A percentile compares a stretch with the other conserved stretches of the same genome.
phyloP scores from a whole-genome alignment of 2,329 filamentous ascomycete genomes.

The Trichoderma sp. region DNA sequence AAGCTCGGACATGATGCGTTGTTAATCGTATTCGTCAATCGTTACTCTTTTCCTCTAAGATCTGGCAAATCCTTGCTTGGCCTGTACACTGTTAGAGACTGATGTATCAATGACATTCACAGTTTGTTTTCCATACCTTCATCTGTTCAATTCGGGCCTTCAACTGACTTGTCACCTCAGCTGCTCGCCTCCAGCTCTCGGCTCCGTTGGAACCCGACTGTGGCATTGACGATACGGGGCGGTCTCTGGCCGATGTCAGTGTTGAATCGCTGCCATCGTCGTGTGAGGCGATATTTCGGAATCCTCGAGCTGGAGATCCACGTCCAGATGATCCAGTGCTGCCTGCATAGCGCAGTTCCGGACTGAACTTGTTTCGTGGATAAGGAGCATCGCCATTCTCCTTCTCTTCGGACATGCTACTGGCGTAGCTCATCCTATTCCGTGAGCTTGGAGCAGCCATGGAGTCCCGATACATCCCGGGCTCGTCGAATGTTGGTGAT shows the following conservation, averaged over 20 bases:
- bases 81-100: constrained; percentile 21
- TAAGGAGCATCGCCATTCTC: constrained; percentile 62
- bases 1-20: constrained; percentile 13
- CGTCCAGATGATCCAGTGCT: constrained; percentile 53
- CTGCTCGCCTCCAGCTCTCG: constrained; percentile 95
- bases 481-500: constrained; percentile 57
- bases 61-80: constrained; percentile 32
- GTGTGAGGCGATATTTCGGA: constrained; percentile 38
- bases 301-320: constrained; percentile 58
- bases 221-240: constrained; percentile 37
- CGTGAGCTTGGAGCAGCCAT: constrained; percentile 39
- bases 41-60: constrained; percentile 24
- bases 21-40: constrained; percentile 2
- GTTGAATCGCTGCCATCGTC: constrained; percentile 36
- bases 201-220: constrained; percentile 35
- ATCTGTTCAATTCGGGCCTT: constrained; percentile 98
- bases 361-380: constrained; percentile 51
- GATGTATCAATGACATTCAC: neutral
- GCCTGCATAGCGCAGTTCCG: constrained; percentile 52
- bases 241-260: constrained; percentile 29
- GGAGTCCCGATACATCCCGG: constrained; percentile 57
- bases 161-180: constrained; percentile 94
- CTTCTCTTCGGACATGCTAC: constrained; percentile 71
- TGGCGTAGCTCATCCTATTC: constrained; percentile 61
- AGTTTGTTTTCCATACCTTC: constrained; percentile 59